Percentiles rank a stretch among this genome's conserved stretches.
Conservation (phyloP, 2,329 filamentous ascomycete genomes). For the Myriosclerotinia scirpicola region DNA sequence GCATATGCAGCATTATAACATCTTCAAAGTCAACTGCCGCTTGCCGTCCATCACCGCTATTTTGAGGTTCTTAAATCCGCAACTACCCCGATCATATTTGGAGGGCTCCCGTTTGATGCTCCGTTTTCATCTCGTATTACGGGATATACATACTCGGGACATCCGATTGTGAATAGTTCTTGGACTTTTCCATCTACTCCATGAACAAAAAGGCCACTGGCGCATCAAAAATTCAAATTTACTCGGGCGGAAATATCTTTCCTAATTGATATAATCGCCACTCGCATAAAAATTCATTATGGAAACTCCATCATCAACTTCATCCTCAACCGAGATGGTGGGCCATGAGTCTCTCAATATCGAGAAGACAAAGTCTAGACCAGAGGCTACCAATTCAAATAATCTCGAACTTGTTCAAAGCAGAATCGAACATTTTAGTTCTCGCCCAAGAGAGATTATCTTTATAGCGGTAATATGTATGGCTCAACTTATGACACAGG, state of each 20-base stretch:
- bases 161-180: too few relatives aligned
- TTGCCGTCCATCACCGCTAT: too few relatives aligned
- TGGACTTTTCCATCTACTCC: too few relatives aligned
- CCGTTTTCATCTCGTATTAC: too few relatives aligned
- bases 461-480: constrained; percentile 49
- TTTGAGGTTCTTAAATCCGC: too few relatives aligned
- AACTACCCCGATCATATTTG: too few relatives aligned
- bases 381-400: background rate
- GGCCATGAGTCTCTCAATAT: background rate
- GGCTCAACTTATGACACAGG: constrained; percentile 50
- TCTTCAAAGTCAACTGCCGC: too few relatives aligned
- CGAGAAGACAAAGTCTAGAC: constrained; percentile 7
- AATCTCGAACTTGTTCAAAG: constrained; percentile 24
- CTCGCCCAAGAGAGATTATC: constrained; percentile 39
- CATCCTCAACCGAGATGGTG: background rate
- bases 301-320: background rate
- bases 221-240: background rate
- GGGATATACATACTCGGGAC: too few relatives aligned
- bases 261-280: background rate
- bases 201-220: background rate
- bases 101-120: too few relatives aligned
- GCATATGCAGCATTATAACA: too few relatives aligned
- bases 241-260: background rate
- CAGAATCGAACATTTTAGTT: constrained; percentile 22
- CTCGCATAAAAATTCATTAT: background rate